Base-by-base conservation (phyloP, 805 yeast genomes). In the Brettanomyces custersianus region DNA sequence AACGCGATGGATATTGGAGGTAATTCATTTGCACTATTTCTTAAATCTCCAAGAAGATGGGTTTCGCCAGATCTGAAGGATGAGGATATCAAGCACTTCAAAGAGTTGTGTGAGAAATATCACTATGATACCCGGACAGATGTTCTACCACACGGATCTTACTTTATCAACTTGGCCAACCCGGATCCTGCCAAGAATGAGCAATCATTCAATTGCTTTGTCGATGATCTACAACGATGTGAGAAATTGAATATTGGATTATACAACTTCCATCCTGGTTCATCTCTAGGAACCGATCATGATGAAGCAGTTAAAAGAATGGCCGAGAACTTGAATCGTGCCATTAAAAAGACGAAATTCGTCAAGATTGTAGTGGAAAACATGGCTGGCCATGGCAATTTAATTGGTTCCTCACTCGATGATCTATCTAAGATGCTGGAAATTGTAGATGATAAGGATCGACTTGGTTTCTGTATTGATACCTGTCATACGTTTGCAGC, bases 401-500 rank as follows among this genome's bases (percentile, higher is more conserved):
- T 90, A 41, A 80, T 92, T 29, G 98, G 97, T 1, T 79, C 90
- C 3, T 66, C 72, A 29, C 60, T 90, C 20, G 75, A 81, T 44
- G 97, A 92, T 51, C 65, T 92, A 33, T 64, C 69, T 20, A 72
- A 70, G 17, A 88, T 92, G 12, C 85, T 92, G 30, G 80, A 73
- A 25, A 51, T 75, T 66, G 72, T 92, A n/a, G 81, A 86, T 1
- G 73, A 87, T 51, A 88, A 88, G 56, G 53, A 60, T 1, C 68
- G 98, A 38, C 79, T 92, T n/a, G 97, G 98, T 4, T 95, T 92
- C 1, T 92, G 98, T 54, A 69, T 92, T 12, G 98, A 92, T 55
- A 92, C 97, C 0, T 92, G 98, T 55, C 98, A 92, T 57, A 68
- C 95, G 0, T 87, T 84, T 65, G 96, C 97, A 1, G 95, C 97